Base-by-base conservation (phyloP, 495 filamentous ascomycete species). In the Aspergillus olivimuriae region DNA sequence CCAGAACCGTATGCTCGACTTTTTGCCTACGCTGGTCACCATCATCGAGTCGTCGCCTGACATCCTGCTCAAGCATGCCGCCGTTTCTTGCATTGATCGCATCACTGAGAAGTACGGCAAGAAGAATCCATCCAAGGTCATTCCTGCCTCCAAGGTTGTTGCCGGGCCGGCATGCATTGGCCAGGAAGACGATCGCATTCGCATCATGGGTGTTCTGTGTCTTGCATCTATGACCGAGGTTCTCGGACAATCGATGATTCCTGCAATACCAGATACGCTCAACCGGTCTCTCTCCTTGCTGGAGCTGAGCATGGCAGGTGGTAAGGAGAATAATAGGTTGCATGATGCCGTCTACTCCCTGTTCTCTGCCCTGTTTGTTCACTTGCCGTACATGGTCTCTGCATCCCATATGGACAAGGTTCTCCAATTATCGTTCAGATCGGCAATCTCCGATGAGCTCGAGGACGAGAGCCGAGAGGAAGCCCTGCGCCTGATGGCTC, bases 61-160 rank as follows among this genome's bases (percentile, higher is more conserved):
- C 52, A 73, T 79, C 31, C 70, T 78, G 26, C 78, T 92, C 55
- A 91, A 88, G 62, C 83, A 83, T 51, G 83, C 82, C 20, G 86
- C 89, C 4, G 74, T 97, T 31, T 75, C 77, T 30, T 97, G 92
- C 54, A 84, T 95, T 37, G 88, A 95, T 64, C 82, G 83, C 52
- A 90, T 97, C 40, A 77, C 86, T 7, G 87, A 94, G 63, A 86
- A 86, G 57, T 95, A 94, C 57, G 92, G 92, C 41, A 91, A 90
- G 63, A 87, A 84, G 55, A 85, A 91, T 52, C 69, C 80, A 1
- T 78, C 79, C 45, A 82, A 81, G 39, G 71, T 84, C 18, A 63
- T 74, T 18, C 41, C 58, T 21, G 81, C 87, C 18, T 86, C 87
- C 9, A 68, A 78, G 38, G 80, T 83, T 5, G 82, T 97, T 55